Percentiles rank a stretch among this genome's conserved stretches.
Conservation (phyloP, 306 rosid species). For the Styphnolobium japonicum region DNA sequence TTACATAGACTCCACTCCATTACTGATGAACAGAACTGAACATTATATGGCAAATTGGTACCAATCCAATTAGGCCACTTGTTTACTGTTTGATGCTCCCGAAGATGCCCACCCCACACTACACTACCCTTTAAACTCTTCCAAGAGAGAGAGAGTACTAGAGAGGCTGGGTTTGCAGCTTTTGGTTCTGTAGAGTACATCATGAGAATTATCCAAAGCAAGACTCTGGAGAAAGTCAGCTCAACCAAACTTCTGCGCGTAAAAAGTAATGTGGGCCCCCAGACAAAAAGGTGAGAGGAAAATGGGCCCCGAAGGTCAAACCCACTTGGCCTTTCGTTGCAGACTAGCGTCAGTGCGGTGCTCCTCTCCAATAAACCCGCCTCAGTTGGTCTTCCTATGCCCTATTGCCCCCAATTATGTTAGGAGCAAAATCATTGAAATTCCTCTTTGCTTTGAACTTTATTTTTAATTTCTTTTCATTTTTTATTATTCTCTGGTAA, state of each 20-base stretch:
- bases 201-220: conserved; percentile 27
- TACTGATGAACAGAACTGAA: background rate
- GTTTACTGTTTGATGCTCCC: background rate
- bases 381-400: background rate
- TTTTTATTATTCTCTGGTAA: background rate
- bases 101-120: background rate
- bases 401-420: conserved; percentile 40
- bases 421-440: conserved; percentile 43
- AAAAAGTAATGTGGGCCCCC: conserved; percentile 43
- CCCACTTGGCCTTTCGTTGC: conserved; percentile 39
- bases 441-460: conserved; percentile 20
- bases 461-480: background rate
- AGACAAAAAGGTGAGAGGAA: conserved; percentile 10
- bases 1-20: conserved; percentile 1
- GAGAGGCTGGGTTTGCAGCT: conserved; percentile 1
- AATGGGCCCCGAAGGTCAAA: conserved; percentile 38
- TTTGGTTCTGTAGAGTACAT: background rate
- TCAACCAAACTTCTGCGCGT: background rate
- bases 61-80: conserved; percentile 15
- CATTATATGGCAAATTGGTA: conserved; percentile 12
- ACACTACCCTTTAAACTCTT: background rate
- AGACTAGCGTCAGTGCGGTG: background rate
- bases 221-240: background rate
- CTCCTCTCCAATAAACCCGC: background rate
- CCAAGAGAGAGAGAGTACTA: background rate